These are phyloP conservation scores for Dactylonectria macrodidyma DNA, from an alignment of 2,329 filamentous ascomycete species.

Conservation along the genomic window DNA sequence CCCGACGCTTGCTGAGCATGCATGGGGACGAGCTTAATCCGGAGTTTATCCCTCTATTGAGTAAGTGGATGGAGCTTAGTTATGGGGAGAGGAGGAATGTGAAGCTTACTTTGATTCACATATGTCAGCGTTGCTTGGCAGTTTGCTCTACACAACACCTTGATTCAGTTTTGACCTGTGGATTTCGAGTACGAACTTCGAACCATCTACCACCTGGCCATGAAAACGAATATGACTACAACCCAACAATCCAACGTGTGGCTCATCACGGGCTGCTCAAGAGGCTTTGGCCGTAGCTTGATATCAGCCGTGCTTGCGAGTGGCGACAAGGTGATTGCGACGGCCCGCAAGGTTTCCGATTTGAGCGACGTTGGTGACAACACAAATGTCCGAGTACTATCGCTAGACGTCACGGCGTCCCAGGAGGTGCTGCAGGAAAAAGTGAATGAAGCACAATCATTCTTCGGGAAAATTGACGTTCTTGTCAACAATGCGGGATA, in stretches of 20 bases:
- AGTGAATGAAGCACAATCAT: background rate
- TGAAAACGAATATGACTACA: too few relatives aligned
- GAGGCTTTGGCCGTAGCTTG: background rate
- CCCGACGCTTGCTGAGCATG: too few relatives aligned
- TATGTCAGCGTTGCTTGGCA: too few relatives aligned
- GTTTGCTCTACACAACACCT: too few relatives aligned
- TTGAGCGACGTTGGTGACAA: background rate
- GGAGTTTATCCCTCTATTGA: too few relatives aligned
- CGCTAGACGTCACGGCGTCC: background rate
- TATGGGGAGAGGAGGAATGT: too few relatives aligned
- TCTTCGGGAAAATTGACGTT: conserved; percentile 12
- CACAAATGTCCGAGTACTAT: background rate
- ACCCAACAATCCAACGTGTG: background rate
- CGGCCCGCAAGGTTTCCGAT: background rate
- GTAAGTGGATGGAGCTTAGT: too few relatives aligned
- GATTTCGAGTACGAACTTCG: too few relatives aligned
- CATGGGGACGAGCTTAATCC: too few relatives aligned
- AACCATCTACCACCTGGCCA: too few relatives aligned
- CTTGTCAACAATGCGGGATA: conserved; percentile 27
- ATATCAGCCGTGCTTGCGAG: background rate
- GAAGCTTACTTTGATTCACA: too few relatives aligned
- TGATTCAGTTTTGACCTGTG: too few relatives aligned
- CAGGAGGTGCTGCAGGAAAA: background rate
- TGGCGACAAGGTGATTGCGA: conserved; percentile 11
- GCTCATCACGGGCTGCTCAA: conserved; percentile 2